Evolutionary conservation across 441 rosid species (phyloP), one percentile per base, ranked within the genome.

Genomic region (Euphorbia corollata): DNA sequence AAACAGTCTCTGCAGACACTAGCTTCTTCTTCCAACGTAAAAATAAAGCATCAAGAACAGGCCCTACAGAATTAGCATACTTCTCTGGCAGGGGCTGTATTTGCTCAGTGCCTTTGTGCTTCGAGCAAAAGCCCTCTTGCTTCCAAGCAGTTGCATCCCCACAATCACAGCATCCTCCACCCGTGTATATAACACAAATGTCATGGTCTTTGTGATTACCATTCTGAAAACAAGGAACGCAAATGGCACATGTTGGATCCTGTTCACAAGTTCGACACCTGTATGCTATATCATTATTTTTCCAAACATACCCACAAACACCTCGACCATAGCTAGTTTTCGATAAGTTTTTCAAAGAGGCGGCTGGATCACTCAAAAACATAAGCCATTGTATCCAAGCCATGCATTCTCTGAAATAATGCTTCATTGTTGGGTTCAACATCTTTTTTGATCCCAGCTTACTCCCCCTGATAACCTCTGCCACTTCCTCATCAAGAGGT

Each of bases 271-370:
- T 88, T 74, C 87, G 76, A 73, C 99, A 94, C 78, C 83, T 79
- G 75, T 87, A 94, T 8, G 99, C 99, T 68, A 94, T 83, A 81
- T 94, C 99, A 80, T 86, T 82, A 18, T 53, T 68, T 65, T 94
- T 98, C 99, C 98, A 94, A 68, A 94, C 98, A n/a, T 92, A 85
- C 22, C 91, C 99, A 75, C 99, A 94, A 71, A 94, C 98, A 70
- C 96, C 99, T 45, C 89, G 90, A 43, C 86, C 91, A 67, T 58
- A 65, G 71, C 82, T 77, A 72, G 75, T 68, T 63, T 78, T 77
- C 0, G 86, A 84, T 23, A 91, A 79, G 65, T 78, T 79, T 73
- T 69, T 78, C 67, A 90, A 78, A 34, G 79, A 86, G 68, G 24
- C 36, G n/a, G 57, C 75, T 1, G 99, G 98, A 0, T 88, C 91